Conservation (phyloP, 208 protist genomes). For the Trichomonas tenax region DNA sequence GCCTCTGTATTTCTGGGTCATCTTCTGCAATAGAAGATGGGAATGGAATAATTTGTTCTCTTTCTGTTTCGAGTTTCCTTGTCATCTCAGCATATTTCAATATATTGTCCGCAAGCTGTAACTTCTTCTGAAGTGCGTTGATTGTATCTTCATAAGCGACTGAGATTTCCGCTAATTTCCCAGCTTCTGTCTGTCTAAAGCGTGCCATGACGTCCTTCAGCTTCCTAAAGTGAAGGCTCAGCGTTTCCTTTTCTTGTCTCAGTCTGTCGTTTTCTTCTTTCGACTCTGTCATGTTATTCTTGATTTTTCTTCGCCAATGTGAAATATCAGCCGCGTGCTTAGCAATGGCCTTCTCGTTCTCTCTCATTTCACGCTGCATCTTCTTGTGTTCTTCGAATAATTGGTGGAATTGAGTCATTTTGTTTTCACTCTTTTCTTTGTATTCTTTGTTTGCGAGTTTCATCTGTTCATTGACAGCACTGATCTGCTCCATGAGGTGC, state of each 20-base stretch:
- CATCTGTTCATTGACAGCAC: background rate
- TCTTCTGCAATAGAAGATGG: background rate
- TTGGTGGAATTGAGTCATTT: background rate
- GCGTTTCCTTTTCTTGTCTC: background rate
- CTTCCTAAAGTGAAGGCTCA: background rate
- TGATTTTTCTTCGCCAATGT: background rate
- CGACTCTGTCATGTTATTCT: background rate
- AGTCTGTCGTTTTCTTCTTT: background rate
- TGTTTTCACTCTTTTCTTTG: background rate
- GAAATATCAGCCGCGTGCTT: background rate
- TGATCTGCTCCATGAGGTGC: background rate
- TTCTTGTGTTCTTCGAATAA: background rate
- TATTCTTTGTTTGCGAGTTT: background rate
- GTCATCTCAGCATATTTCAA: background rate
- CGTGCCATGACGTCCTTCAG: background rate
- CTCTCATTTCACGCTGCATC: background rate
- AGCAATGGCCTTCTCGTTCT: background rate
- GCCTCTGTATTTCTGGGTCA: background rate
- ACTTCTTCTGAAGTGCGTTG: background rate
- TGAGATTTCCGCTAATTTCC: background rate
- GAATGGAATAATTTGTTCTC: background rate
- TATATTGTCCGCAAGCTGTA: background rate
- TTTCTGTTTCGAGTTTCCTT: background rate
- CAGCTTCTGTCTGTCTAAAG: background rate
- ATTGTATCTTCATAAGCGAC: constrained; percentile 10